Percentiles rank a stretch among this genome's conserved stretches.
Evolutionary conservation across 257 asterid genomes (phyloP).

Genomic region (Rauvolfia tetraphylla): DNA sequence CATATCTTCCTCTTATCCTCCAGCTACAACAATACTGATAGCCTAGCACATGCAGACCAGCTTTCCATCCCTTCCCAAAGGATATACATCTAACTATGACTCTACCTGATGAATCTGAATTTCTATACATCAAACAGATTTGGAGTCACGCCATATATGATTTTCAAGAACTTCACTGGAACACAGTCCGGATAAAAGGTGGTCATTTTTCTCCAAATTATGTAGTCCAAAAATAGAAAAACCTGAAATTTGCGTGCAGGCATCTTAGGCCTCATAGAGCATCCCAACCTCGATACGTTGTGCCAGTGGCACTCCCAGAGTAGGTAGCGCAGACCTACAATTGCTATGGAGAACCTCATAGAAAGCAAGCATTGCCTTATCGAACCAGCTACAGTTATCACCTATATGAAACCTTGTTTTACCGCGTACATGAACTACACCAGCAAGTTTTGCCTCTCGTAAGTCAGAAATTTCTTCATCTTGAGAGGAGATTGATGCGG

Average conservation of each 20-base stretch:
- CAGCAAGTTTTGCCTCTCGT: slow-evolving; percentile 32
- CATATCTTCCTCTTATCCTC: too few species aligned
- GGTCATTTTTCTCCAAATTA: neutral
- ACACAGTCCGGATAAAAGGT: neutral
- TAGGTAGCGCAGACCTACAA: slow-evolving; percentile 36
- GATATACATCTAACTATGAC: neutral
- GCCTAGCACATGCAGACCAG: neutral
- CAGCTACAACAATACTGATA: neutral
- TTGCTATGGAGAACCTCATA: slow-evolving; percentile 38
- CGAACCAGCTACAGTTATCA: slow-evolving; percentile 34
- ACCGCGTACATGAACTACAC: slow-evolving; percentile 37
- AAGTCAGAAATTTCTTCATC: slow-evolving; percentile 24
- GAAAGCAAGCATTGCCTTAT: slow-evolving; percentile 38
- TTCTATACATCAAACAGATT: neutral
- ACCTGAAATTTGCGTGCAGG: neutral
- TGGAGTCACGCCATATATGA: neutral
- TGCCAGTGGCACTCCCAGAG: slow-evolving; percentile 26
- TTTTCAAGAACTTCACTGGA: neutral
- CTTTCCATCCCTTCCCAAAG: neutral
- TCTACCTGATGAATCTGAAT: neutral
- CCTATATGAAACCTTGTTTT: slow-evolving; percentile 36
- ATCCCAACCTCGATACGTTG: slow-evolving; percentile 39
- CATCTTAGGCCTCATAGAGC: slow-evolving; percentile 33
- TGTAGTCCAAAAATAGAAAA: neutral
- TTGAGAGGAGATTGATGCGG: neutral